phyloP scores from a whole-genome alignment of 495 filamentous ascomycete genomes.

The Hyphodiscus hymeniophilus region DNA sequence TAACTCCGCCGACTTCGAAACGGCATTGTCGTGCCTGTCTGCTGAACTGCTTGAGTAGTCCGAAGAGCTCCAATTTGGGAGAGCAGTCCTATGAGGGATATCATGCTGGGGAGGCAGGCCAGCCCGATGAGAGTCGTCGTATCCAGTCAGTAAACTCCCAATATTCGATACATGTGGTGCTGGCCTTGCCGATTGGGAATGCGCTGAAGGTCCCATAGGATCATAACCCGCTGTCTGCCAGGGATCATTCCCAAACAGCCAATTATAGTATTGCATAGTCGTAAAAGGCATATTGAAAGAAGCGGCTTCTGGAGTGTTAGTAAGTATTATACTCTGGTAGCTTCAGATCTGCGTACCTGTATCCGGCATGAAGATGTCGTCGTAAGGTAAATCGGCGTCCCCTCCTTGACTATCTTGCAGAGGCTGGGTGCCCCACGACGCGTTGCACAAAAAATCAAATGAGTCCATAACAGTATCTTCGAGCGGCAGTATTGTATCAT shows the following conservation, averaged over 20 bases:
- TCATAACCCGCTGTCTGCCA: neutral
- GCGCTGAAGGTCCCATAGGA: neutral
- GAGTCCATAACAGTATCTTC: slow-evolving; percentile 3
- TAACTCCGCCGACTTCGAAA: slow-evolving; percentile 13
- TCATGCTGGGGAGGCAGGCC: neutral
- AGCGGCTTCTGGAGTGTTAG: slow-evolving; percentile 27
- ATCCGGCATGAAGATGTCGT: slow-evolving; percentile 33
- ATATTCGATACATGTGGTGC: slow-evolving; percentile 1
- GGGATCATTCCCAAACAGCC: slow-evolving; percentile 41
- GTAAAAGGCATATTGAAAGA: slow-evolving; percentile 52
- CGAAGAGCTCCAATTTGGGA: neutral
- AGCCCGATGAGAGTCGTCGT: neutral
- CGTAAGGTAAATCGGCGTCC: slow-evolving; percentile 27
- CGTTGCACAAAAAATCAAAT: slow-evolving; percentile 18
- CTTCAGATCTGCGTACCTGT: slow-evolving; percentile 14
- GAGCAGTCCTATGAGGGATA: neutral
- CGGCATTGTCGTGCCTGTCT: slow-evolving; percentile 3
- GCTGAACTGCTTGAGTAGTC: slow-evolving; percentile 1
- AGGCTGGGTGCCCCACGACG: slow-evolving; percentile 14
- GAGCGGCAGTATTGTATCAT: neutral
- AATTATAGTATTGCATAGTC: slow-evolving; percentile 46
- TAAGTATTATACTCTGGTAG: neutral
- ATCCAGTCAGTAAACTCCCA: neutral
- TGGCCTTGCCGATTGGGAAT: neutral
- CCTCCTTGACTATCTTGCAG: neutral